Percentiles rank a stretch among this genome's conserved stretches.
Evolutionary conservation across 257 asterid genomes (phyloP).

Genomic region (Scutellaria barbata): DNA sequence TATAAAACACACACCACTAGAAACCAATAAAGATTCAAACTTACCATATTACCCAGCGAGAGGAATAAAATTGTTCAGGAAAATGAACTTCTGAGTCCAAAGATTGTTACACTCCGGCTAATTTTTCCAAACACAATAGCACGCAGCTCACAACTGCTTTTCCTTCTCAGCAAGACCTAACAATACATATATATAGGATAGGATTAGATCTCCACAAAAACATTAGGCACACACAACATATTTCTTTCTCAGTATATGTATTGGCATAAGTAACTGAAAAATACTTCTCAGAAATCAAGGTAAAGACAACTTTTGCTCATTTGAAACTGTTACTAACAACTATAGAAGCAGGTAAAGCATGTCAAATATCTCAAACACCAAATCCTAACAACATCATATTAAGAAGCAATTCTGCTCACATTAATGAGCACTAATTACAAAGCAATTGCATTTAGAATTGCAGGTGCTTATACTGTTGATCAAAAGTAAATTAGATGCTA

Average conservation of each 20-base stretch:
- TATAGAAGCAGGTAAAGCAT: not conserved
- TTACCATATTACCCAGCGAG: constrained; percentile 47
- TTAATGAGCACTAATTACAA: not conserved
- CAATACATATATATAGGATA: constrained; percentile 20
- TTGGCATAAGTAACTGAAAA: constrained; percentile 5
- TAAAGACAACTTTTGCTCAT: not conserved
- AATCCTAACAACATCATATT: not conserved
- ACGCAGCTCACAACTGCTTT: not conserved
- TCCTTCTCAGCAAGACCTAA: constrained; percentile 23
- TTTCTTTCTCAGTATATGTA: not conserved
- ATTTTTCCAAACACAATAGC: constrained; percentile 3
- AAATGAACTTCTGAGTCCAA: constrained; percentile 16
- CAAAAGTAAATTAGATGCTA: not conserved
- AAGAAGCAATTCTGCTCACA: not conserved
- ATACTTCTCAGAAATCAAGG: not conserved
- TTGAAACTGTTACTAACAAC: constrained; percentile 12
- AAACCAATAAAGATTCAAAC: constrained; percentile 18
- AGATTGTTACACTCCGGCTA: constrained; percentile 25
- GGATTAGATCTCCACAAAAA: not conserved
- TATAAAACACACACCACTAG: not conserved
- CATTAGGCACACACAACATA: not conserved
- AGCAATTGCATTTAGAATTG: not conserved
- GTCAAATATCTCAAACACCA: not conserved
- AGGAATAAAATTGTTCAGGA: constrained; percentile 17
- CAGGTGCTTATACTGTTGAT: not conserved